These are phyloP conservation scores for Candida takata DNA, from an alignment of 805 yeast genomes.

Conservation along the genomic window DNA sequence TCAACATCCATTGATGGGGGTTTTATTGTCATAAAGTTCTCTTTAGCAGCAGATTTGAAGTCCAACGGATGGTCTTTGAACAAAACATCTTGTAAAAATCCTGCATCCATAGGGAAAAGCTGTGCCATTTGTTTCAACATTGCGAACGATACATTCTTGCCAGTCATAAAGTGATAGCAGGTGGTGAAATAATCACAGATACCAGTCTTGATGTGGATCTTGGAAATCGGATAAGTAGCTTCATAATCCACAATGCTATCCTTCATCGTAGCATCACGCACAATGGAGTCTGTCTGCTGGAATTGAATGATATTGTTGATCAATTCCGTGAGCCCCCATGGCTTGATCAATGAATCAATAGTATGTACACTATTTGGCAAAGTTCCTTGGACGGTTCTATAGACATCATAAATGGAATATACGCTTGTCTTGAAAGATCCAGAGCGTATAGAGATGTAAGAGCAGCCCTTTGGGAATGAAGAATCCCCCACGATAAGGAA, in stretches of 20 bases:
- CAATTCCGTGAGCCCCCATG: slow-evolving; percentile 2
- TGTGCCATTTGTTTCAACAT: slow-evolving; percentile 2
- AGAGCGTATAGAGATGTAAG: slow-evolving; percentile 7
- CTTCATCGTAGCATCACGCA: slow-evolving; percentile 4
- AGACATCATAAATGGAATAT: slow-evolving; percentile 5
- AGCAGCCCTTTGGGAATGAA: slow-evolving; percentile 4
- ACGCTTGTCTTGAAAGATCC: slow-evolving; percentile 5
- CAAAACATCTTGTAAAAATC: slow-evolving; percentile 8
- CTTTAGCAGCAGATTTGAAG: slow-evolving; percentile 5
- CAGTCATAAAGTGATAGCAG: not conserved
- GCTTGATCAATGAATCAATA: slow-evolving; percentile 4
- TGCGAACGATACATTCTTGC: not conserved
- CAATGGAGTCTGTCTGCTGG: slow-evolving; percentile 5
- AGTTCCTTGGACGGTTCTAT: slow-evolving; percentile 1
- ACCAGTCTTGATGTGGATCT: slow-evolving; percentile 9
- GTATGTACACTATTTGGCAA: not conserved
- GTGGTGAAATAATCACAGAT: slow-evolving; percentile 2
- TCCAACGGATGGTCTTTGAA: not conserved
- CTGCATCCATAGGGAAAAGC: slow-evolving; percentile 9
- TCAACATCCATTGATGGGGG: not conserved
- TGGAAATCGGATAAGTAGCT: slow-evolving; percentile 7
- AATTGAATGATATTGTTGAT: slow-evolving; percentile 3
- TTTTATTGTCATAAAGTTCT: not conserved
- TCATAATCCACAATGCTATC: slow-evolving; percentile 4
- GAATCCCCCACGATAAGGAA: slow-evolving; percentile 9